Conservation (phyloP, 129 eudicot species). For the Flaveria robusta region DNA sequence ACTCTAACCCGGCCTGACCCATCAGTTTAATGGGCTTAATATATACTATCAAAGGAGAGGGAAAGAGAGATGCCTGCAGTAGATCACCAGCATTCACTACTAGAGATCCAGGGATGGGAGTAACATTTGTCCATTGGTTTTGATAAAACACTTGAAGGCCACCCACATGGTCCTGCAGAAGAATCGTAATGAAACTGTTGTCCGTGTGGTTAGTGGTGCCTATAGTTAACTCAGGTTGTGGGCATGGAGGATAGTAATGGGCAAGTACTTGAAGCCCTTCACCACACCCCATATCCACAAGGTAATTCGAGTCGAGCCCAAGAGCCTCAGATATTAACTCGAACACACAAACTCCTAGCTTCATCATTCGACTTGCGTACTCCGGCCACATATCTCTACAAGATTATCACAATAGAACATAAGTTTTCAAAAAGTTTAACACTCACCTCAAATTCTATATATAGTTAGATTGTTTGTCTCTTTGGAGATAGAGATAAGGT, state of each 20-base stretch:
- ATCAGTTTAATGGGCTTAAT: too few species aligned
- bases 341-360: constrained; percentile 35
- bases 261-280: constrained; percentile 41
- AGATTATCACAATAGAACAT: not conserved
- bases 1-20: too few species aligned
- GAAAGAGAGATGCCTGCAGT: constrained; percentile 41
- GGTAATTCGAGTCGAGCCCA: constrained; percentile 39
- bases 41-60: not conserved
- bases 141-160: constrained; percentile 49
- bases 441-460: not conserved
- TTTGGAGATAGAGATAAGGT: too few species aligned
- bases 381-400: constrained; percentile 39
- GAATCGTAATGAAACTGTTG: constrained; percentile 43
- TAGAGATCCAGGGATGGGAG: constrained; percentile 43
- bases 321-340: constrained; percentile 55
- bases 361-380: constrained; percentile 31
- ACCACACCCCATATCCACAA: constrained; percentile 41
- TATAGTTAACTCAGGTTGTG: constrained; percentile 45
- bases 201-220: constrained; percentile 41
- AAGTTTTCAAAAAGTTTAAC: not conserved
- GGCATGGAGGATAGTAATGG: constrained; percentile 53
- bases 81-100: constrained; percentile 48
- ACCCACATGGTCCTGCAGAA: constrained; percentile 54
- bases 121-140: constrained; percentile 52
- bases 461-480: not conserved